Evolutionary conservation across 2,329 filamentous ascomycete species (phyloP), one percentile per base, ranked within the genome.

Genomic region (Pseudogymnoascus sp.): DNA sequence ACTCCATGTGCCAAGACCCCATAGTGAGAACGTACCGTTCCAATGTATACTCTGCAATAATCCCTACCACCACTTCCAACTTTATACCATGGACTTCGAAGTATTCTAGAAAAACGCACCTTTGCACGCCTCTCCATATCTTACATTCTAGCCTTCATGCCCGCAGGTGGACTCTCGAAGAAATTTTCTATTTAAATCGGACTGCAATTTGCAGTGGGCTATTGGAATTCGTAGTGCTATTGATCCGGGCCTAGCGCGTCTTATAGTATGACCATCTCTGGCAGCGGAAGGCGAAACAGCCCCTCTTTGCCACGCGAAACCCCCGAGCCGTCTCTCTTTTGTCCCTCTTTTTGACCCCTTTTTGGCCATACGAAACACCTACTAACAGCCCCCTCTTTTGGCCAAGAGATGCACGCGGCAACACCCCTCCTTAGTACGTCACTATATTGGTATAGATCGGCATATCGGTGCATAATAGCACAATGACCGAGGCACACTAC

Each of bases 401-500:
- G 10, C 44, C 44, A 25, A 16, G 44, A n/a, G 44, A n/a, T 28
- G 28, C 14, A 50, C 25, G 46, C 46, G 8, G n/a, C n/a, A 18
- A n/a, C 10, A 31, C 11, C 7, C n/a, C 25, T n/a, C 14, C 4
- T 31, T 34, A 34, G 21, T 18, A 56, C 11, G 46, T 16, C 31
- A 56, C 46, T 34, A 56, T 56, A 3, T 56, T 5, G 28, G 46
- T 16, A 34, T 18, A 56, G 46, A 56, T 56, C 46, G 46, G n/a
- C 46, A 34, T 18, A 34, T 34, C n/a, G 25, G 5, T 31, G 46
- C 46, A 56, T 34, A 34, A 56, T 56, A 18, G 6, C 28, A 34
- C 25, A 56, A 56, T 56, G 46, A 56, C 46, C 46, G 46, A 56
- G 46, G 46, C 46, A 56, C 7, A n/a, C 46, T 6, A 56, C 46